phyloP scores from a whole-genome alignment of 352 stramenopile species.

The Globisporangium orthogonon region DNA sequence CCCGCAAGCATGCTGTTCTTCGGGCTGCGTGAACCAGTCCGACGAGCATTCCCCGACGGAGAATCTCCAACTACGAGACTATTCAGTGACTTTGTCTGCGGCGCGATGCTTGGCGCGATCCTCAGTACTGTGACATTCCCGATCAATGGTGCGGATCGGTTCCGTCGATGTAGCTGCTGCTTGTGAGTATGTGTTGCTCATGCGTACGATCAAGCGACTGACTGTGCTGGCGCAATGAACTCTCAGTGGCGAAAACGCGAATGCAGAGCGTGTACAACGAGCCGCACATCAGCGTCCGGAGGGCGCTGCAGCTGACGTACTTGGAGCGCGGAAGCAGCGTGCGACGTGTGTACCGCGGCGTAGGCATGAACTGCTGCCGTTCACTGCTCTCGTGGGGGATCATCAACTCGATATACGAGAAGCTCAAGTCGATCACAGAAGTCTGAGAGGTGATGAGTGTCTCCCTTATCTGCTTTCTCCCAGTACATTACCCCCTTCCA shows the following conservation, averaged over 20 bases:
- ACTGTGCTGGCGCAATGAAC: background rate
- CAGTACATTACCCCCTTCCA: too few relatives aligned
- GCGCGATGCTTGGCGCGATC: conserved; percentile 71
- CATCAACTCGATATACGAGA: conserved; percentile 88
- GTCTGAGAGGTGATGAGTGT: too few relatives aligned
- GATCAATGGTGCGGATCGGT: conserved; percentile 49
- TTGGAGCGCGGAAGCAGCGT: conserved; percentile 57
- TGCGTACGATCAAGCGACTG: background rate
- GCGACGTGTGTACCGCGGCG: conserved; percentile 70
- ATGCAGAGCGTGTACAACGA: conserved; percentile 81
- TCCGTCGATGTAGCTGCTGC: too few relatives aligned
- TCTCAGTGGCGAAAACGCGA: conserved; percentile 59
- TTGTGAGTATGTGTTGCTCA: background rate
- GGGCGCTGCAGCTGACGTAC: conserved; percentile 68
- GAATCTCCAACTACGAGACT: conserved; percentile 37
- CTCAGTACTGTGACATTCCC: conserved; percentile 85
- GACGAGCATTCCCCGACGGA: conserved; percentile 47
- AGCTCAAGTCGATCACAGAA: conserved; percentile 73
- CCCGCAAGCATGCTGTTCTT: conserved; percentile 86
- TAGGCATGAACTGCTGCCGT: conserved; percentile 87
- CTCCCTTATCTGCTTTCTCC: too few relatives aligned
- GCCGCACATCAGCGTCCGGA: conserved; percentile 42
- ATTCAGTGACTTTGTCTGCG: conserved; percentile 80
- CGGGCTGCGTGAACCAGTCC: conserved; percentile 67
- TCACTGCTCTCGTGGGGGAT: conserved; percentile 88